Conservation (phyloP, 140 eudicot species). For the Anethum foeniculum region DNA sequence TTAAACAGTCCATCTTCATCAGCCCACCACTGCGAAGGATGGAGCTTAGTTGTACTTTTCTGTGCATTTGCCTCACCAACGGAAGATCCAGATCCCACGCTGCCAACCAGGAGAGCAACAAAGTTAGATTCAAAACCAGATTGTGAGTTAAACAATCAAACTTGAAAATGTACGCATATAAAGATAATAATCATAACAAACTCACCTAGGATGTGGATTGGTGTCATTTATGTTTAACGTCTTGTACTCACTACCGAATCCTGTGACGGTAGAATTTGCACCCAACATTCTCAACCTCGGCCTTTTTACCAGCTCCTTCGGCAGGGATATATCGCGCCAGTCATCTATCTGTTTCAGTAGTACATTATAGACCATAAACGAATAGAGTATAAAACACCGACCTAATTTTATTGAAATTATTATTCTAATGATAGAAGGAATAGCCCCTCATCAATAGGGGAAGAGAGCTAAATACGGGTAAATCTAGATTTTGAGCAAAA, state of each 20-base stretch:
- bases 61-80: conserved; percentile 51
- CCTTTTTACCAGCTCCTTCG: conserved; percentile 62
- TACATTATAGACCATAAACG: not conserved
- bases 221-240: conserved; percentile 45
- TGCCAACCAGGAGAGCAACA: conserved; percentile 24
- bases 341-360: conserved; percentile 76
- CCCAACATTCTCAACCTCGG: conserved; percentile 72
- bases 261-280: conserved; percentile 69
- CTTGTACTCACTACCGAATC: conserved; percentile 82
- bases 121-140: not conserved
- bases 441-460: not conserved
- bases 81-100: conserved; percentile 49
- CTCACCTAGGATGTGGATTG: conserved; percentile 51
- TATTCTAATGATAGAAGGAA: not conserved
- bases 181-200: not conserved
- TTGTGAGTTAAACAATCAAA: not conserved
- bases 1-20: conserved; percentile 95
- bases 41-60: conserved; percentile 41
- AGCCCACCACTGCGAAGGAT: conserved; percentile 81
- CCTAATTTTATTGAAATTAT: not conserved
- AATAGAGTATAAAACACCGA: not conserved
- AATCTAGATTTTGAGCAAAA: not conserved
- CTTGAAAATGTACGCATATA: not conserved
- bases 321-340: conserved; percentile 89
- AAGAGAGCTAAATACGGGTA: not conserved